phyloP scores from a whole-genome alignment of 2,329 filamentous ascomycete species.

The Tolypocladium tropicale region DNA sequence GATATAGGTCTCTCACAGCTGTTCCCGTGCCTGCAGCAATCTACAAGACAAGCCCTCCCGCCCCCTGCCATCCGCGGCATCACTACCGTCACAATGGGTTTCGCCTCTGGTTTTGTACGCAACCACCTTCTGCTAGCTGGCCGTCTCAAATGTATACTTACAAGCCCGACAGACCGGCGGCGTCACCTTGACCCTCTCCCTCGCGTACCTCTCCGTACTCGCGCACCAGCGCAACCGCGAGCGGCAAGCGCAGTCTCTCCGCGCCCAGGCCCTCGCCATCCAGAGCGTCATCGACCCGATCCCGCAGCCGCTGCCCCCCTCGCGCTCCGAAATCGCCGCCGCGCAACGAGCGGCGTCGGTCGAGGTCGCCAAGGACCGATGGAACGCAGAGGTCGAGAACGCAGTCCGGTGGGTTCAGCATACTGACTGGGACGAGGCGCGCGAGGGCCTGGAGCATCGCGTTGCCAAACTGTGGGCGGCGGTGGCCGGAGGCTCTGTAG shows the following conservation, averaged over 20 bases:
- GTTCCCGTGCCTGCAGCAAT: not conserved
- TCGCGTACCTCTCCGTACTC: constrained; percentile 62
- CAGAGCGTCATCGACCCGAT: constrained; percentile 40
- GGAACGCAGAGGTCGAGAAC: constrained; percentile 64
- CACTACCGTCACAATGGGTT: constrained; percentile 48
- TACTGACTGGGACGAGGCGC: constrained; percentile 53
- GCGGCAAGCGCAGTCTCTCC: constrained; percentile 44
- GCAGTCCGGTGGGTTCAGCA: constrained; percentile 56
- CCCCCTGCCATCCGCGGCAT: not conserved
- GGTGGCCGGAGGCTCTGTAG: constrained; percentile 21
- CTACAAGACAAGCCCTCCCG: not conserved
- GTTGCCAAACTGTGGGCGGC: constrained; percentile 34
- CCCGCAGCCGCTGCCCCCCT: constrained; percentile 35
- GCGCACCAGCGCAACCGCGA: constrained; percentile 60
- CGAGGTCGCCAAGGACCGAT: constrained; percentile 63
- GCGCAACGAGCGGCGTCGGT: constrained; percentile 44
- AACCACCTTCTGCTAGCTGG: not conserved
- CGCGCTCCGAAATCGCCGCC: constrained; percentile 38
- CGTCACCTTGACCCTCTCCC: constrained; percentile 61
- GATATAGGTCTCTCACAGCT: constrained; percentile 7
- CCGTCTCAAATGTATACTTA: not conserved
- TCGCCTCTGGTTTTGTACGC: constrained; percentile 64
- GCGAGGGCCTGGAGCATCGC: constrained; percentile 45
- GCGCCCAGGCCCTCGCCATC: constrained; percentile 45
- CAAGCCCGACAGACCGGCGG: constrained; percentile 51